Evolutionary conservation across 2,329 filamentous ascomycete species (phyloP), one percentile per base, ranked within the genome.

Genomic region (Drechslerella coelobrocha): DNA sequence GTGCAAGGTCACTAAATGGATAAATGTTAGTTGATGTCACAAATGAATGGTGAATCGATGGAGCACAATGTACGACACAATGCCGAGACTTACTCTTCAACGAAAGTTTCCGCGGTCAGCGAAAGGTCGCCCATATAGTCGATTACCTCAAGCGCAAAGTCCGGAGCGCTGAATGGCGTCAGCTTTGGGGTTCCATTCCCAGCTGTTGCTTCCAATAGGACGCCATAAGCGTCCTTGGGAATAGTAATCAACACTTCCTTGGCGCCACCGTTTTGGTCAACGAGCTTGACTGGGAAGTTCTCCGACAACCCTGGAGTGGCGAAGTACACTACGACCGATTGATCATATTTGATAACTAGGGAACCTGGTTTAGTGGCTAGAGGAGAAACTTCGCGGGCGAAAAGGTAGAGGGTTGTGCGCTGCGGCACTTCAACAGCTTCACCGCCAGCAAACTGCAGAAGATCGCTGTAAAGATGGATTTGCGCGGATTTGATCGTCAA

Each of bases 11-110:
- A 56, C 68, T 72, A 39, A 9, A 39, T 5, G 45, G 14, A 6
- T 4, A 10, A 50, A 3, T 6, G 12, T 53, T 29, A 23, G 19
- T 21, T 45, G 7, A n/a, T n/a, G n/a, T n/a, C n/a, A n/a, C n/a
- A n/a, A n/a, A n/a, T n/a, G n/a, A n/a, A n/a, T n/a, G n/a, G n/a
- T n/a, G n/a, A n/a, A n/a, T n/a, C n/a, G n/a, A n/a, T n/a, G n/a
- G n/a, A n/a, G n/a, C n/a, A n/a, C n/a, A n/a, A n/a, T n/a, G n/a
- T n/a, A n/a, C n/a, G n/a, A n/a, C n/a, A n/a, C n/a, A n/a, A n/a
- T n/a, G n/a, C n/a, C n/a, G n/a, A n/a, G 14, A 24, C 68, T 60
- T 55, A 72, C 68, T 72, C 68, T 54, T 72, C 68, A 5, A 72
- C 45, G 39, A 69, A 69, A 4, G 65, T 69, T 9, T 61, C 45